These are phyloP conservation scores for Trametes cubensis DNA, from an alignment of 768 basidiomycete species.

Conservation along the genomic window DNA sequence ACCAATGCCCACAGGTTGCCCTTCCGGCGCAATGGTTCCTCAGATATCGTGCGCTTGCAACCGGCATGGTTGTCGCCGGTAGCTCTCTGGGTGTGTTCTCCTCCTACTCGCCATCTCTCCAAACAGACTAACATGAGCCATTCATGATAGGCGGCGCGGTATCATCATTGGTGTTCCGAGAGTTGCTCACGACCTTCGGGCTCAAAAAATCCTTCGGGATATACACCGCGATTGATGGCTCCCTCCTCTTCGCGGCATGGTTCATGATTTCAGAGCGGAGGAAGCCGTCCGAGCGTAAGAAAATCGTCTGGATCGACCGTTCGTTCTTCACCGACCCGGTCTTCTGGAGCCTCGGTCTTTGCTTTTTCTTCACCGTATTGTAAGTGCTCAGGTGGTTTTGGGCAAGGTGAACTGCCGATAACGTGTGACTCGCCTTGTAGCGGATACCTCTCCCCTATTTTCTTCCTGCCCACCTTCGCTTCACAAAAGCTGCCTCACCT, in stretches of 20 bases:
- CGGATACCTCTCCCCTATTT: conserved; percentile 26
- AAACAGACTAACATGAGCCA: background rate
- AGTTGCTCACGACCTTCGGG: conserved; percentile 23
- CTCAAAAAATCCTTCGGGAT: conserved; percentile 27
- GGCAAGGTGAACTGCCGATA: too few species aligned
- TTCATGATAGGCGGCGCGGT: conserved; percentile 26
- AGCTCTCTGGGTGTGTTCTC: conserved; percentile 22
- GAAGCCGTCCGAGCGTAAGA: conserved; percentile 15
- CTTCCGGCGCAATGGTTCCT: conserved; percentile 39
- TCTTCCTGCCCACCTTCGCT: conserved; percentile 27
- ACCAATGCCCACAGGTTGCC: conserved; percentile 17
- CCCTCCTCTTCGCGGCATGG: conserved; percentile 19
- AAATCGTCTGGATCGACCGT: conserved; percentile 28
- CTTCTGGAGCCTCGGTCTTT: conserved; percentile 40
- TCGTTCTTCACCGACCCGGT: conserved; percentile 28
- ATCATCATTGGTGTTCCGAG: conserved; percentile 28
- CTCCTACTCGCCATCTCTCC: background rate
- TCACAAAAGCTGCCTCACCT: conserved; percentile 22
- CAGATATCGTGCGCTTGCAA: conserved; percentile 34
- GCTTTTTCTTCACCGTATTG: conserved; percentile 35
- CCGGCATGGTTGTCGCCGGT: conserved; percentile 39
- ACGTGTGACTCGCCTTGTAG: background rate
- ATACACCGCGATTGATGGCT: conserved; percentile 27
- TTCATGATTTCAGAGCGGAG: conserved; percentile 28
- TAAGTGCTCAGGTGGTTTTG: background rate